Percentiles rank a stretch among this genome's conserved stretches.
Conservation (phyloP, 202 grass and related monocot species). For the Musa balbisiana region DNA sequence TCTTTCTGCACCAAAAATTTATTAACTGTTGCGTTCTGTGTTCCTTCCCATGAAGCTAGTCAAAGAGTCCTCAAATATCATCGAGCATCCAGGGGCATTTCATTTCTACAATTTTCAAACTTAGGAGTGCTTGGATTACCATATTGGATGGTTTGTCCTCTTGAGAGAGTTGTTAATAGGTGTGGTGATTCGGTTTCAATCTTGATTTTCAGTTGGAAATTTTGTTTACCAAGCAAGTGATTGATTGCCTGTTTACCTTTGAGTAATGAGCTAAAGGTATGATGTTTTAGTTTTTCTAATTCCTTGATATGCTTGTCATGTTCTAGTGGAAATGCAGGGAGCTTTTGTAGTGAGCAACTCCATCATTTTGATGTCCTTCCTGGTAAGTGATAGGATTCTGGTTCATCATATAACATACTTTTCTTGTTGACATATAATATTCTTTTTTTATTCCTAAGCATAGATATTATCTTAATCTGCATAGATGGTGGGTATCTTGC, state of each 20-base stretch:
- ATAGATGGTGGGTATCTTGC: background rate
- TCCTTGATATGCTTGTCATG: constrained; percentile 7
- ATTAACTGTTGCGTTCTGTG: constrained; percentile 3
- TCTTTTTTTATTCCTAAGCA: background rate
- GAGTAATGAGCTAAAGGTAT: background rate
- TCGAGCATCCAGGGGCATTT: constrained; percentile 37
- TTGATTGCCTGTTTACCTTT: constrained; percentile 4
- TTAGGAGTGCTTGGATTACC: constrained; percentile 67
- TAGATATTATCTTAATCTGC: background rate
- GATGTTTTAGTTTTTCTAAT: background rate
- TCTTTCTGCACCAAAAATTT: background rate
- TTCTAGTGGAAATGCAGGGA: constrained; percentile 38
- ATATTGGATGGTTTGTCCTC: constrained; percentile 56
- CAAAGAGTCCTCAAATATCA: constrained; percentile 62
- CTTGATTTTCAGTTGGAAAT: constrained; percentile 8
- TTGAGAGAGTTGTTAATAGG: constrained; percentile 64
- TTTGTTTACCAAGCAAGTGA: background rate
- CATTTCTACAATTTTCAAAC: constrained; percentile 58
- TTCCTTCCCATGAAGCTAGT: constrained; percentile 46
- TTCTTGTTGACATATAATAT: background rate
- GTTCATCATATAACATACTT: constrained; percentile 5
- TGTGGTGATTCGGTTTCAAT: constrained; percentile 21
- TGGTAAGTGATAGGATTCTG: constrained; percentile 37
- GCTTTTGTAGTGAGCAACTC: constrained; percentile 37
- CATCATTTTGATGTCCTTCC: constrained; percentile 52